phyloP scores from a whole-genome alignment of 331 rosid species.

The Phaseolus coccineus region DNA sequence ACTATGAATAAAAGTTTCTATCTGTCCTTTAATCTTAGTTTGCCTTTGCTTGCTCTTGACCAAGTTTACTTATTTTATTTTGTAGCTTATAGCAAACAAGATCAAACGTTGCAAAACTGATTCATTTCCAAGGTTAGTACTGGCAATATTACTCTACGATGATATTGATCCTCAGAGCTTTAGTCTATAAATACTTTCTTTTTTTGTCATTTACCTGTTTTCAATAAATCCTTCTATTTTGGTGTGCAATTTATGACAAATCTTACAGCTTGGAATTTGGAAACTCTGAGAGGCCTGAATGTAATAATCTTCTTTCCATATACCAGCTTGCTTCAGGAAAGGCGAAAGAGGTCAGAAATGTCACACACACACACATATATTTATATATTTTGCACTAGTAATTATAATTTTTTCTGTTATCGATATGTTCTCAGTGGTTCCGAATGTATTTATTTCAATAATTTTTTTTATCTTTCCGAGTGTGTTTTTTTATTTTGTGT shows the following conservation, averaged over 20 bases:
- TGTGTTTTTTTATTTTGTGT: not conserved
- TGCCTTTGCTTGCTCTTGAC: conserved; percentile 45
- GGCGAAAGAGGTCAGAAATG: conserved; percentile 77
- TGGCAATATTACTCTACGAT: conserved; percentile 40
- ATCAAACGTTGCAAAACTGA: conserved; percentile 98
- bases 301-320: conserved; percentile 91
- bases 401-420: not conserved
- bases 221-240: conserved; percentile 21
- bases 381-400: not conserved
- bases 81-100: conserved; percentile 88
- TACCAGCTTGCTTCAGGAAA: conserved; percentile 83
- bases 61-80: conserved; percentile 49
- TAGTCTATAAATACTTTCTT: conserved; percentile 21
- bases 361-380: not conserved
- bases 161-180: conserved; percentile 37
- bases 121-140: conserved; percentile 78
- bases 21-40: conserved; percentile 34
- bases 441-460: conserved; percentile 33
- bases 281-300: conserved; percentile 96
- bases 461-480: not conserved
- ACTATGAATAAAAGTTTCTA: conserved; percentile 25
- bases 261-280: conserved; percentile 81
- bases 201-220: conserved; percentile 21
- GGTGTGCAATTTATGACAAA: conserved; percentile 44
- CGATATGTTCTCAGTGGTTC: conserved; percentile 33